Base-by-base conservation (phyloP, 805 yeast species). In the Lipomyces anomalus region DNA sequence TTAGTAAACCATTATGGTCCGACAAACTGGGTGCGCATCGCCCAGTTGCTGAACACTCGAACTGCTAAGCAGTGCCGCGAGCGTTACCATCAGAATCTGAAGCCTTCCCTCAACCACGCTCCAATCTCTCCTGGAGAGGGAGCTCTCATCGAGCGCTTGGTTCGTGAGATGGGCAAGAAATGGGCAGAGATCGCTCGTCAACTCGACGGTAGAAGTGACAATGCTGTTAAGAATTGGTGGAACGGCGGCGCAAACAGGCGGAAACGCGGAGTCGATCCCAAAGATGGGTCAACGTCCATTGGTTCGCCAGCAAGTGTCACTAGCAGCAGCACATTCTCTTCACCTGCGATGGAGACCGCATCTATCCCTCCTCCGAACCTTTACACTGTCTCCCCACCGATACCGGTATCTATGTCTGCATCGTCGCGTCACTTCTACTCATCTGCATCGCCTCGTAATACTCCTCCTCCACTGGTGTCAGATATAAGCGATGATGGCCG, bases 181-280 rank as follows among this genome's bases (percentile, higher is more conserved):
- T 87, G 96, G 96, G 95, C 96, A 0, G 95, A 85, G 60, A 88
- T 87, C 38, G 86, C 95, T 16, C 74, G 95, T 42, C 94, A 86
- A 64, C 67, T 87, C 47, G 50, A 53, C 24, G 95, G 95, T 1
- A 70, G 96, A 43, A 75, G 83, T n/a, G 96, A 87, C 64, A 87
- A 86, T 63, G 88, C 95, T 18, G 85, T 86, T 57, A 86, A 86
- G 62, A 88, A 88, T 66, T 88, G 95, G 95, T 87, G 95, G 95
- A 52, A 52, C 61, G 95, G 95, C 3, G 94, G 95, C 6, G 90
- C 94, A 11, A 86, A 84, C 61, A 72, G 94, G 49, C 70, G 95
- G 50, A 74, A 92, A 58, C 23, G 50, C 17, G 11, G 9, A 18
- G 62, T 70, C 1, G 61, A 65, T 7, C 36, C 37, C 18, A n/a